Base-by-base conservation (phyloP, 1,284 basidiomycete genomes). In the Leccinum fuscescens region DNA sequence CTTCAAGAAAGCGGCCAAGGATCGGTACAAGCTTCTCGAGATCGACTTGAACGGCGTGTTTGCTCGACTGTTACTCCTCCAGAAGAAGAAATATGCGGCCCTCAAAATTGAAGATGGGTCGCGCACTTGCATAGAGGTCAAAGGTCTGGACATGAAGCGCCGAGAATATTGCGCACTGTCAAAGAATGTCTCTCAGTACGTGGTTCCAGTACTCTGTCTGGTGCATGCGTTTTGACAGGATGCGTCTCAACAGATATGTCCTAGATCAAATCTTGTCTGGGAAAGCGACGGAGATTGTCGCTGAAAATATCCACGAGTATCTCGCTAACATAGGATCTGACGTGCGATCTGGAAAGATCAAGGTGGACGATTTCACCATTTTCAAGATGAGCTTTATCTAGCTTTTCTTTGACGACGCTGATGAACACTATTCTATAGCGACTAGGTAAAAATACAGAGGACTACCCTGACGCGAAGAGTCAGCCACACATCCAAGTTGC, bases 51-150 rank as follows among this genome's bases (percentile, higher is more conserved):
- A 99, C 69, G 90, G 92, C 6, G 86, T 98, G 27, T 99, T 99
- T 78, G 88, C 96, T 71, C 87, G 97, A 2, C 83, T 99, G 64
- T 78, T 99, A 1, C 82, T 99, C 17, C 78, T 99, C 56, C 96
- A 99, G 72, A 99, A 99, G 86, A 99, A 99, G 81, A 99, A 99
- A 77, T 99, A 99, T 68, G 97, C 97, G 0, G 97, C 97, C 0
- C 82, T 98, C 72, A 97, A 98, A 76, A 88, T 96, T 39, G 93
- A 93, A 68, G 91, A 94, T 65, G 85, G 83, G 14, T 83, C 83
- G 1, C 82, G 85, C 59, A 91, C 89, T 7, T 86, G 84, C 6
- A 91, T 86, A 1, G 97, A 99, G 73, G 82, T 99, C 75, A 99
- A 99, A 74, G 97, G 97, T 77, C 79, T 99, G 35, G 97, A 99